Evolutionary conservation across 2,329 filamentous ascomycete species (phyloP), one percentile per base, ranked within the genome.

Genomic region (Fusarium sp.): DNA sequence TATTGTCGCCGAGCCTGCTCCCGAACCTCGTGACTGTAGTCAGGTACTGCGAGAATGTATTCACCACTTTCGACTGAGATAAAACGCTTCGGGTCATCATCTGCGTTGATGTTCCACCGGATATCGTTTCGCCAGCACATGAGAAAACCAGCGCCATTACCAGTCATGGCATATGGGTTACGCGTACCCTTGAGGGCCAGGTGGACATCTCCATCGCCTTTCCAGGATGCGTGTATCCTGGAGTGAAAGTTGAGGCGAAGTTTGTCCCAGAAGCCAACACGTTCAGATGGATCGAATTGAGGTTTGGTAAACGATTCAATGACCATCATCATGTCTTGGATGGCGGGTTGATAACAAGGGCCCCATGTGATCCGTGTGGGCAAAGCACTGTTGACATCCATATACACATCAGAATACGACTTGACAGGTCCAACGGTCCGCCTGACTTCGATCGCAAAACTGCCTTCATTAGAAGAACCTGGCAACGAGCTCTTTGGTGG

Each of bases 281-380:
- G 88, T 71, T 99, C 97, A 0, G 96, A 98, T 2, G 93, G 92
- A 79, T 99, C 97, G 29, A 98, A 86, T 69, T 95, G 95, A 10
- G 95, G 94, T 78, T 99, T 99, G 1, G 95, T 98, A 79, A 99
- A 98, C 4, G 93, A 95, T 81, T 99, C 96, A 66, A 99, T 92
- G 27, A 95, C 95, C 88, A 98, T 98, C 96, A 99, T 99, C 92
- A 98, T 97, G 77, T 99, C 97, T 79, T 99, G 96, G 51, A 99
- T 95, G 3, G 95, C 95, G 29, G 97, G 96, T 77, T 99, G 97
- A 77, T 98, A 99, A 4, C 95, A 97, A 47, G 96, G 95, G 10
- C 95, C 95, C 97, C 96, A 99, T 0, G 95, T 98, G 56, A 99
- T 95, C 46, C 93, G 90, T 1, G 96, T 99, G 3, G 97, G 93